phyloP scores from a whole-genome alignment of 306 rosid species.

The Clitoria ternatea region DNA sequence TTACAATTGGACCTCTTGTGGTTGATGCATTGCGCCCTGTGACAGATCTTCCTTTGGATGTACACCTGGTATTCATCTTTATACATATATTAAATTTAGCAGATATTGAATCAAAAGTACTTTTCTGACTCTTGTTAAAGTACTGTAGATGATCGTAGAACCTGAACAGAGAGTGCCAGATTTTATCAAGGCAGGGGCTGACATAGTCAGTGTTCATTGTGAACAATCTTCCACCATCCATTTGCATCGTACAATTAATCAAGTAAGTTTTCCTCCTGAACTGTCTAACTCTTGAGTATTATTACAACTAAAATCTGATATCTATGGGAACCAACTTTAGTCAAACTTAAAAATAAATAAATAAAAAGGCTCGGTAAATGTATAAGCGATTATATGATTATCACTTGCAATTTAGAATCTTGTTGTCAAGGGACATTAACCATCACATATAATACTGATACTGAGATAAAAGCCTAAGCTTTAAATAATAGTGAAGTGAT shows the following conservation, averaged over 20 bases:
- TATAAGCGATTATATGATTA: not conserved
- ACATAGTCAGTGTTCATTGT: conserved; percentile 90
- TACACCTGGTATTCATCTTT: conserved; percentile 75
- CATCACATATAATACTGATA: not conserved
- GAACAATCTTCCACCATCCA: conserved; percentile 97
- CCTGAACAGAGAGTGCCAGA: conserved; percentile 97
- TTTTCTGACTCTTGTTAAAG: conserved; percentile 31
- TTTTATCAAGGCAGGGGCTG: conserved; percentile 99
- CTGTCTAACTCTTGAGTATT: not conserved
- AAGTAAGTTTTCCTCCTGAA: conserved; percentile 46
- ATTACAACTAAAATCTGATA: conserved; percentile 21
- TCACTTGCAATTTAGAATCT: conserved; percentile 18
- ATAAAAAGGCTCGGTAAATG: not conserved
- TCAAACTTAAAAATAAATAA: not conserved
- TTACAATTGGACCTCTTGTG: conserved; percentile 96
- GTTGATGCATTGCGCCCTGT: conserved; percentile 98
- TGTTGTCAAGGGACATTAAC: not conserved
- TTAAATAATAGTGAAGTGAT: not conserved
- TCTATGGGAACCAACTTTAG: not conserved
- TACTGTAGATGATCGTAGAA: conserved; percentile 89
- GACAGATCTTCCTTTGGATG: conserved; percentile 98
- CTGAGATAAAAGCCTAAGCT: not conserved
- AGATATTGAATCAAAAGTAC: not conserved
- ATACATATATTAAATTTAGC: not conserved
- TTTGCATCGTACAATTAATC: conserved; percentile 87